phyloP scores from a whole-genome alignment of 495 filamentous ascomycete species.

The Daldinia concentrica region DNA sequence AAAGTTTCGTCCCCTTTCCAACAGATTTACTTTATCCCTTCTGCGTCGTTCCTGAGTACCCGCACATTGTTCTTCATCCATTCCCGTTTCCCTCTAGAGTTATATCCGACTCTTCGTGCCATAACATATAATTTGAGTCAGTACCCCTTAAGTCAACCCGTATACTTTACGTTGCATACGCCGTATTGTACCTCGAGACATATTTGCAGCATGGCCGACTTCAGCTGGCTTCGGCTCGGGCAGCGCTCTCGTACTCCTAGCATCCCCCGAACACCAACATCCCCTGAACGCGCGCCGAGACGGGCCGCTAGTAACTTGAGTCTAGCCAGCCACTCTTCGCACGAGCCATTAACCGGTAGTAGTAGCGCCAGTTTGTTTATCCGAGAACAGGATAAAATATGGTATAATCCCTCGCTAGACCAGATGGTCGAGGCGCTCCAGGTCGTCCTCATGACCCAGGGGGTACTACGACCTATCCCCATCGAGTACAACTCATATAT shows the following conservation, averaged over 20 bases:
- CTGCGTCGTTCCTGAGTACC: background rate
- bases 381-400: conserved; percentile 44
- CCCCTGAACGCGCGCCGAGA: conserved; percentile 9
- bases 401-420: conserved; percentile 53
- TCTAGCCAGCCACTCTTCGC: conserved; percentile 5
- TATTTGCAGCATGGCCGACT: conserved; percentile 44
- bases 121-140: background rate
- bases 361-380: conserved; percentile 18
- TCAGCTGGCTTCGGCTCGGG: conserved; percentile 45
- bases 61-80: background rate
- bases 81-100: background rate
- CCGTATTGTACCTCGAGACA: background rate
- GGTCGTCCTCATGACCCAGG: conserved; percentile 48
- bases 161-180: no score
- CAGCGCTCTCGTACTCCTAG: conserved; percentile 40
- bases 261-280: conserved; percentile 14
- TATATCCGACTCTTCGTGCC: background rate
- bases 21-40: background rate
- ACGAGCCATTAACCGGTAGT: background rate
- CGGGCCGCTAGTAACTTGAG: conserved; percentile 22
- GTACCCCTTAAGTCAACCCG: background rate
- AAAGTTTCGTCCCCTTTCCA: background rate
- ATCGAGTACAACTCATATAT: conserved; percentile 54
- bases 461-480: conserved; percentile 46
- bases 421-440: conserved; percentile 56